These are phyloP conservation scores for Aspergillus novofumigatus DNA, from an alignment of 2,329 filamentous ascomycete species.

Conservation along the genomic window DNA sequence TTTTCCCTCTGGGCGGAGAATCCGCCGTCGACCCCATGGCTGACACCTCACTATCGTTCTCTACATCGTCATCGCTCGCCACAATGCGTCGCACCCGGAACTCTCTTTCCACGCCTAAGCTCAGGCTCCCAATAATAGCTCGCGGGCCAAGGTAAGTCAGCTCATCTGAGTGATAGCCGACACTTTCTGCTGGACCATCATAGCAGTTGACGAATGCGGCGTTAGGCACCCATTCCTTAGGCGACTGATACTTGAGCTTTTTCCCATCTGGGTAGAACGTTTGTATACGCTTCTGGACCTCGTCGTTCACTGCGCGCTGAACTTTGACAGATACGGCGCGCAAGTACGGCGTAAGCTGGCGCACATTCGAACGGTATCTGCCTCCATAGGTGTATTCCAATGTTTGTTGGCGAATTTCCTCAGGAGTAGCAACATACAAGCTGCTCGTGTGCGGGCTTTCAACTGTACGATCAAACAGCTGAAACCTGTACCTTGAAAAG, in stretches of 20 bases:
- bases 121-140: slow-evolving; percentile 83
- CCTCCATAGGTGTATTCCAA: slow-evolving; percentile 86
- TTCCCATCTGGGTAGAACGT: slow-evolving; percentile 63
- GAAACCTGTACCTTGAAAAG: slow-evolving; percentile 70
- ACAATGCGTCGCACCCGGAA: slow-evolving; percentile 80
- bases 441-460: slow-evolving; percentile 77
- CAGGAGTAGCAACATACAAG: slow-evolving; percentile 74
- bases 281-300: slow-evolving; percentile 68
- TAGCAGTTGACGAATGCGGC: slow-evolving; percentile 96
- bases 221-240: slow-evolving; percentile 73
- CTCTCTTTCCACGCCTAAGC: slow-evolving; percentile 85
- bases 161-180: slow-evolving; percentile 91
- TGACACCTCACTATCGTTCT: slow-evolving; percentile 8
- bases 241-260: slow-evolving; percentile 75
- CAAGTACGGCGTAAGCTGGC: slow-evolving; percentile 71
- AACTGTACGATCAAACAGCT: slow-evolving; percentile 84
- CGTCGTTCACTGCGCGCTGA: slow-evolving; percentile 68
- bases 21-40: slow-evolving; percentile 25
- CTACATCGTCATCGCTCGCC: slow-evolving; percentile 36
- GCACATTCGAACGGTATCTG: slow-evolving; percentile 67
- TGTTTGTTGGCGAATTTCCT: slow-evolving; percentile 66
- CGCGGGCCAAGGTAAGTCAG: slow-evolving; percentile 88
- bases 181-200: slow-evolving; percentile 70
- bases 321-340: slow-evolving; percentile 65
- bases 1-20: background rate